Base-by-base conservation (phyloP, 2,329 filamentous ascomycete species). In the Talaromyces piceae region DNA sequence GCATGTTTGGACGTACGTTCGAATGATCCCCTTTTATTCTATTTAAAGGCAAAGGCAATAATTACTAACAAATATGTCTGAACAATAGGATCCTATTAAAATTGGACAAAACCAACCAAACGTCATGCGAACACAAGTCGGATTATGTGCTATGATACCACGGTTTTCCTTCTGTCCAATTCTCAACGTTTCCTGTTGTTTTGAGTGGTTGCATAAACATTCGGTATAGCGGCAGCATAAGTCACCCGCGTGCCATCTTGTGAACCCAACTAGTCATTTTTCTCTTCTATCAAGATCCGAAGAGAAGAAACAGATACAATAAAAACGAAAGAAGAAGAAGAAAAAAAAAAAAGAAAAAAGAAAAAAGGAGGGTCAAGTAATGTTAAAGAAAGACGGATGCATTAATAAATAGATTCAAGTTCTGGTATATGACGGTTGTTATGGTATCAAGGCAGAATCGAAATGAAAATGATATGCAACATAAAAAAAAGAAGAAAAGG, bases 1-100 rank as follows among this genome's bases (percentile, higher is more conserved):
- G 88, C 70, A 86, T 96, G 84, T 97, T 96, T 71, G 91, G 91
- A 63, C 79, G 86, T 73, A 86, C 64, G 68, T 64, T 45, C 9
- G 18, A n/a, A n/a, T n/a, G n/a, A n/a, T n/a, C 39, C 30, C 28
- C 22, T 41, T 13, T 23, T 23, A 30, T 23, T 27, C 25, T 41
- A 33, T 33, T 8, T 33, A 13, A 31, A 31, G n/a, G n/a, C n/a
- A n/a, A 31, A 31, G 11, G 11, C 16, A 37, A 37, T 28, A 28
- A 28, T 28, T 28, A 2, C 11, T 11, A 11, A n/a, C 13, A 43
- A 25, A 13, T 25, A 13, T 22, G 23, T 43, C 20, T 16, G 23
- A 50, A 37, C 13, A 50, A 53, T 48, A 60, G 58, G 58, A 37
- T 60, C 58, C 41, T 60, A 60, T 41, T 60, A 57, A 55, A 37